These are phyloP conservation scores for Chalaropsis thielavioides DNA, from an alignment of 2,329 filamentous ascomycete species.

Conservation along the genomic window DNA sequence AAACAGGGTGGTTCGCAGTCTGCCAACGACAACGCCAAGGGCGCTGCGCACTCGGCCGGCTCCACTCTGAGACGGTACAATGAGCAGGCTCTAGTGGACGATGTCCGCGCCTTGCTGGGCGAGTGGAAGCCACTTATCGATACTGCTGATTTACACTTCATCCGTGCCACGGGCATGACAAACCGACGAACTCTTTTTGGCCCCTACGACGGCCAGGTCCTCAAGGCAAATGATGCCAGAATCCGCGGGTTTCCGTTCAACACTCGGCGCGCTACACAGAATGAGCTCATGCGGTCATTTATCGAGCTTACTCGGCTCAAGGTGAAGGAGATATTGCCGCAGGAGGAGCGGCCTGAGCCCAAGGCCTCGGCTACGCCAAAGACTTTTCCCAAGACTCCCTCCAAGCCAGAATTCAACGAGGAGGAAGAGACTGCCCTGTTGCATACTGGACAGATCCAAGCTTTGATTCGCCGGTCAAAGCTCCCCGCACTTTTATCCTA, in stretches of 20 bases:
- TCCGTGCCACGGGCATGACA: conserved; percentile 74
- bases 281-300: conserved; percentile 86
- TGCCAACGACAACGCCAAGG: conserved; percentile 86
- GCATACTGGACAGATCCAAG: conserved; percentile 80
- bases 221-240: conserved; percentile 63
- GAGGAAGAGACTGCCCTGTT: conserved; percentile 70
- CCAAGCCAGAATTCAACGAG: conserved; percentile 54
- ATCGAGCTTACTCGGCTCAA: conserved; percentile 88
- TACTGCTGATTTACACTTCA: conserved; percentile 69
- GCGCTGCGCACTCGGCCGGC: conserved; percentile 84
- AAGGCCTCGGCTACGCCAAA: conserved; percentile 26
- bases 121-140: conserved; percentile 84
- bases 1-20: conserved; percentile 96
- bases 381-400: conserved; percentile 34
- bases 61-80: conserved; percentile 84
- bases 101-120: conserved; percentile 63
- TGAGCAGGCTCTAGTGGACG: conserved; percentile 76
- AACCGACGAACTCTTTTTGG: conserved; percentile 82
- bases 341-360: conserved; percentile 32
- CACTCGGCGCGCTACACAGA: conserved; percentile 80
- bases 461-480: conserved; percentile 77
- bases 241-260: conserved; percentile 85
- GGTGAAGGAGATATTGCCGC: conserved; percentile 60
- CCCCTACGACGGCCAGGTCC: conserved; percentile 75
- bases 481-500: conserved; percentile 77